Evolutionary conservation across 371 early-diverging fungal genomes (phyloP), one percentile per base, ranked within the genome.

Genomic region (Nematocida ironsii): DNA sequence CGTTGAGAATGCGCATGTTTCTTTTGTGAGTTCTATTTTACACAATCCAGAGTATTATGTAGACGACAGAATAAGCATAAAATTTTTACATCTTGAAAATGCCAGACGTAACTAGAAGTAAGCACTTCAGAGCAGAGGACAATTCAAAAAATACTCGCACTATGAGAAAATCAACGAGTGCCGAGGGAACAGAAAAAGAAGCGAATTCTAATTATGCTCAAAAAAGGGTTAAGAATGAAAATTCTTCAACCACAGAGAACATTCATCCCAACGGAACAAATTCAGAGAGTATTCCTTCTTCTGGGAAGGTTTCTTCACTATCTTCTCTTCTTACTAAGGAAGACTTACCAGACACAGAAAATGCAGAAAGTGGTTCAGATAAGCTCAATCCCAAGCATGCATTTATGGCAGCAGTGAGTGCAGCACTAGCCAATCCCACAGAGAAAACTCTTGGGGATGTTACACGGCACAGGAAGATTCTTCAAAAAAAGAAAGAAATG

Each of bases 11-110:
- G 47, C 56, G 33, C 71, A 78, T 44, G 18, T 58, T 20, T 13
- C 5, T 18, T 78, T 72, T 52, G 54, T 78, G 5, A 58, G 69
- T 18, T 13, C 9, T 1, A 39, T 78, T 9, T 67, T 78, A 13
- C 71, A 78, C 71, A 60, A 33, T 23, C 80, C 80, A 39, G 40
- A 25, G 40, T 78, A 78, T 62, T 54, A 25, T 44, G 69, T 78
- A 27, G 80, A 57, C 16, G 80, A 56, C 16, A 23, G 42, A 48
- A 70, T 78, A 27, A 18, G 13, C 13, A 64, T 33, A 64, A 64
- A 64, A 40, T 42, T 64, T 64, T 44, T 45, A 16, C 13, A 7
- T 11, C 44, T 44, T 11, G 27, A 27, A 64, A 7, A 64, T 44
- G 64, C 9, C 33, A 33, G 33, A 33, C 33, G 33, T 33, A 33